Base-by-base conservation (phyloP, 208 protist genomes). In the Trypanosoma brucei region DNA sequence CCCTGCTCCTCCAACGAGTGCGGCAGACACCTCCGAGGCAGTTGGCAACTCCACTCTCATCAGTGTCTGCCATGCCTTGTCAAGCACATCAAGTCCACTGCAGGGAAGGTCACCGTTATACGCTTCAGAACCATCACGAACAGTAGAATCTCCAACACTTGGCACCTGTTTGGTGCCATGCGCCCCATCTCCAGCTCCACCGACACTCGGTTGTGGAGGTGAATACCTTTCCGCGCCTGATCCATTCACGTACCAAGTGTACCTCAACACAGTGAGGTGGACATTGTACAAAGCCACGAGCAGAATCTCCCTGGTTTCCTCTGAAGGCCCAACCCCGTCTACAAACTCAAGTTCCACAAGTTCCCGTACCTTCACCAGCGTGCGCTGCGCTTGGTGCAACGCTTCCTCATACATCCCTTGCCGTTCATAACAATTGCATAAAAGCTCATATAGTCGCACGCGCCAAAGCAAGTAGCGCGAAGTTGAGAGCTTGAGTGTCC, bases 391-490 rank as follows among this genome's bases (percentile, higher is more conserved):
- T 6, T 83, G 64, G 4, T 52, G 22, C 37, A 81, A 71, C 30
- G 88, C 84, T 38, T 81, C 76, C 7, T 45, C 34, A 62, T 72
- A 72, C 45, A 65, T 37, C 2, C 75, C 76, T 8, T 78, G 63
- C 33, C 76, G 59, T 65, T 78, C 70, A 71, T 83, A 92, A 45
- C 75, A 79, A 31, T 62, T 68, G 13, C 73, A 61, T 7, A 94
- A 34, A 50, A 78, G 64, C 34, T 86, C 71, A 69, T 92, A 91
- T 59, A 92, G 70, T 33, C 79, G 73, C 50, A 91, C 39, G 33
- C 88, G 84, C 78, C 78, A 91, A 0, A 83, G 83, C 49, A 94
- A 63, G 56, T 82, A 94, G 22, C 77, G 68, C 22, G 88, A 82
- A 11, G 81, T 78, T 33, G 84, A 83, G 38, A 94, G 62, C 42